Conservation (phyloP, 371 early-diverging fungal genomes). For the Mucor racemosus region DNA sequence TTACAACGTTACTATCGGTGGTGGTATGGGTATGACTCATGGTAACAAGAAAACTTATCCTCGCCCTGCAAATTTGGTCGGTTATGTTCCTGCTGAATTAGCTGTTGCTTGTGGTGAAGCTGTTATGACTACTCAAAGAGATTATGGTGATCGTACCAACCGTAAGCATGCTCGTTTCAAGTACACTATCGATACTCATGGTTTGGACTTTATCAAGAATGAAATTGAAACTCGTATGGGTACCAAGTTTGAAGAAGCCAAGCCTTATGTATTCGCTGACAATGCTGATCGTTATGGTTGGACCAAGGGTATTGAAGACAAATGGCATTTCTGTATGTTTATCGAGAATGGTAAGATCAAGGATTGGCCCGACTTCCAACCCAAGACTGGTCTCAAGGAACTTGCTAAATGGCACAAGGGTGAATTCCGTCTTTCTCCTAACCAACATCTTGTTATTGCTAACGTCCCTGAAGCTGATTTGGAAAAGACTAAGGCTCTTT, state of each 20-base stretch:
- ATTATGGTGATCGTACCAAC: slow-evolving; percentile 94
- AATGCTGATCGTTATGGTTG: slow-evolving; percentile 96
- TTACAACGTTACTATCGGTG: slow-evolving; percentile 93
- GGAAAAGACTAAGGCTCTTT: slow-evolving; percentile 68
- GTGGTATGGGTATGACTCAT: slow-evolving; percentile 97
- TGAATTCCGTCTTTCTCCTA: slow-evolving; percentile 87
- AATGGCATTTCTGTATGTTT: slow-evolving; percentile 88
- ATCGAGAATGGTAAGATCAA: slow-evolving; percentile 92
- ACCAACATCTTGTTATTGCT: slow-evolving; percentile 87
- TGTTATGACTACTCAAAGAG: slow-evolving; percentile 91
- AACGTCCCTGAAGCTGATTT: slow-evolving; percentile 76
- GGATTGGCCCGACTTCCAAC: slow-evolving; percentile 78
- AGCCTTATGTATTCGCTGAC: slow-evolving; percentile 75
- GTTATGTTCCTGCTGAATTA: slow-evolving; percentile 79
- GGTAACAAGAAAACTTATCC: slow-evolving; percentile 96
- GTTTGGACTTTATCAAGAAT: slow-evolving; percentile 85
- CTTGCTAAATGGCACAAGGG: slow-evolving; percentile 81
- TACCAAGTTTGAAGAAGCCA: slow-evolving; percentile 65
- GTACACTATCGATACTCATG: slow-evolving; percentile 95
- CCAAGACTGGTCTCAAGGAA: slow-evolving; percentile 81
- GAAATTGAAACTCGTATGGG: slow-evolving; percentile 85
- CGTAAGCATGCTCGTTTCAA: slow-evolving; percentile 96
- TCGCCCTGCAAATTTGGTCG: slow-evolving; percentile 77
- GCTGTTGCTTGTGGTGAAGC: slow-evolving; percentile 83
- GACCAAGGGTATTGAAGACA: slow-evolving; percentile 73